Evolutionary conservation across 2,329 filamentous ascomycete genomes (phyloP), one percentile per base, ranked within the genome.

Genomic region (Diaporthe vexans): DNA sequence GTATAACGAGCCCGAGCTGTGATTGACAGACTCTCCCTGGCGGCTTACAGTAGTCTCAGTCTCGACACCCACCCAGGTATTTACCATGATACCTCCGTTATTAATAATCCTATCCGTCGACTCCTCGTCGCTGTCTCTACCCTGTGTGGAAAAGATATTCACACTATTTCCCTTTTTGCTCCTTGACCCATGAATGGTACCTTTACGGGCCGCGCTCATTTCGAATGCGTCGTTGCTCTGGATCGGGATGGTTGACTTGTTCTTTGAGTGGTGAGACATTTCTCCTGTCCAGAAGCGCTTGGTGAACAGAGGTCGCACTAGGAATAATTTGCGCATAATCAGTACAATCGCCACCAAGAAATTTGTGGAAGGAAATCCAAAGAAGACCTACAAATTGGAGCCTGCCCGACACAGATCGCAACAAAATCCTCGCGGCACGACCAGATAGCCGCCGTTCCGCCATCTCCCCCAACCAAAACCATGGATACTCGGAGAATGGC

Each of bases 401-500:
- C 80, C 58, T 84, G 81, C 6, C 81, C 82, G 2, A 84, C 81
- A 2, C 83, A 78, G 52, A 84, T 81, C 4, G 81, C 82, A 10
- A 84, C 80, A n/a, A 82, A 79, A 71, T 83, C 82, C 74, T 85
- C 83, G 17, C 82, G 81, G 35, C 82, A 80, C 4, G 82, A 84
- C 83, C 83, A 85, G 26, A 85, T 79, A 0, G 83, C 83, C 9
- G 37, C 73, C 19, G 58, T 71, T 37, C 35, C 26, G 11, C 73
- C 57, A 35, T 74, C 48, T 11, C 52, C 26, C 40, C 52, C 24
- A 33, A 76, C 77, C 35, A 83, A 79, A 15, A 81, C 81, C 4
- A 81, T 80, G 57, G 80, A 57, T 33, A 82, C 78, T 0, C 79
- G 77, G 0, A 81, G 73, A 0, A 80, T 78, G 0, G 80, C 76